Evolutionary conservation across 2,329 filamentous ascomycete species (phyloP), one percentile per base, ranked within the genome.

Genomic region (Lecanicillium sp.): DNA sequence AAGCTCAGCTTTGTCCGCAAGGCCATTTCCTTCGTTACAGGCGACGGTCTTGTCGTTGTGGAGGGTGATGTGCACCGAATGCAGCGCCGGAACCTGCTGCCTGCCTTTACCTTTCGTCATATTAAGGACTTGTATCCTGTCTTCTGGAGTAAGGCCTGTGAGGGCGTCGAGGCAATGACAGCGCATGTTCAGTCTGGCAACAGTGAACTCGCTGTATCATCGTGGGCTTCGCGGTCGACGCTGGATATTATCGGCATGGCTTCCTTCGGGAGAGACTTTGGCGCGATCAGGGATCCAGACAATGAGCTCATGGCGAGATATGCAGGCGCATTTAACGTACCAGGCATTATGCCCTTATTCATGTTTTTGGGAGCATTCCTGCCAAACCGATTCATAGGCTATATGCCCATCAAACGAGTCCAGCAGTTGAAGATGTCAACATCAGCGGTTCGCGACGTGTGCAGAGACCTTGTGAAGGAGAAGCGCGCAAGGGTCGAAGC

Each of bases 21-120:
- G n/a, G n/a, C n/a, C n/a, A n/a, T 35, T 17, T 83, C 10, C 64
- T 84, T 1, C n/a, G 5, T 17, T 17, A 4, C 19, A 17, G 77
- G 81, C 2, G 68, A 79, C 14, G 75, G 83, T 2, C 64, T 89
- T 9, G 65, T 88, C 5, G 59, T 69, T 4, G 79, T 83, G 0
- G 85, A 89, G 61, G 85, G 84, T 2, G 81, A 86, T 26, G 78
- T 83, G 52, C 85, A 88, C 60, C 87, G 83, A 65, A 75, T 80
- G 55, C 70, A 81, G 56, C 73, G 84, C n/a, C 87, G 84, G 61
- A 78, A 81, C 42, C 72, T 84, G 9, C 76, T 77, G 60, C 83
- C 83, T 1, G 81, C 83, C 0, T 88, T 88, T 58, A 71, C 74
- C 36, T 85, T 81, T 56, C 75, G 83, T 3, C 81, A 86, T 52